Conservation (phyloP, 306 rosid genomes). For the Prinsepia uniflora region DNA sequence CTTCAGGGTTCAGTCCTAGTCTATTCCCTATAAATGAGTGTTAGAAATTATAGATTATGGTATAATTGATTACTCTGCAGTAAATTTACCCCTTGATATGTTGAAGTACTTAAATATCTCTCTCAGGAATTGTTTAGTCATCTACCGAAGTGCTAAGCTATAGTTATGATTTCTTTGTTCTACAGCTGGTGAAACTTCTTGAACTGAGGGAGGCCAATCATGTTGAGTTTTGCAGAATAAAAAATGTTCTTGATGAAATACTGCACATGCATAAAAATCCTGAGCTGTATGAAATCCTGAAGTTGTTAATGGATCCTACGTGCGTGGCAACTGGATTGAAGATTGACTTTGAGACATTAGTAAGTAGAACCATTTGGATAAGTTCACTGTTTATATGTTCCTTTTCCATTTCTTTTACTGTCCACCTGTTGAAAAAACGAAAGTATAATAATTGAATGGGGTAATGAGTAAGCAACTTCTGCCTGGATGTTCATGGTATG, state of each 20-base stretch:
- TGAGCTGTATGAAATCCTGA: constrained; percentile 66
- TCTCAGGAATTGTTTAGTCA: neutral
- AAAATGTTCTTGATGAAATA: constrained; percentile 80
- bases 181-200: constrained; percentile 94
- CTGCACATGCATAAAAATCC: constrained; percentile 58
- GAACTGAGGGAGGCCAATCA: constrained; percentile 94
- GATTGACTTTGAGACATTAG: constrained; percentile 69
- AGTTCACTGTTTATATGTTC: neutral
- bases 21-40: neutral
- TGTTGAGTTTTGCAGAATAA: constrained; percentile 87
- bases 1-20: neutral
- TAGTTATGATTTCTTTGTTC: constrained; percentile 27
- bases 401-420: neutral
- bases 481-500: neutral
- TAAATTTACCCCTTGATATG: neutral
- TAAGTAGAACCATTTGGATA: constrained; percentile 38
- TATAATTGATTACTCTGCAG: no score
- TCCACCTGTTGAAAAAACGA: constrained; percentile 5
- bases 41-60: neutral
- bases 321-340: constrained; percentile 90
- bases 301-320: constrained; percentile 78
- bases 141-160: neutral
- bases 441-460: constrained; percentile 1
- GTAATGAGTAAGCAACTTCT: neutral
- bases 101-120: neutral